Evolutionary conservation across 2,329 filamentous ascomycete species (phyloP), one percentile per base, ranked within the genome.

Genomic region (Diaporthe velutina): DNA sequence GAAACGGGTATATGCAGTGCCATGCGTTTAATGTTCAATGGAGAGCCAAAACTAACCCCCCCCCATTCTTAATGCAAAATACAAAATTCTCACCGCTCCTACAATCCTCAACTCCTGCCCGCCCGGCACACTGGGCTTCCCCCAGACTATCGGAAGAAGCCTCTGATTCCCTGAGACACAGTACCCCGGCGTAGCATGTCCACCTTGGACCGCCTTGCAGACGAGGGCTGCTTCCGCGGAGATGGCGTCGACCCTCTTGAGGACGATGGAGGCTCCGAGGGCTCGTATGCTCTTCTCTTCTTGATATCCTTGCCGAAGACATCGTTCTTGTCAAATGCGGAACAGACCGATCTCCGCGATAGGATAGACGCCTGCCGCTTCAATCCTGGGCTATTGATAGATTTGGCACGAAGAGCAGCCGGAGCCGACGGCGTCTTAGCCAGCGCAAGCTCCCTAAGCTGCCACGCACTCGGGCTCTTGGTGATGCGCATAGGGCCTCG

Each of bases 111-210:
- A 48, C 28, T 38, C 40, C 45, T 48, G 38, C n/a, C 40, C 38
- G 50, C 28, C 71, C 67, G n/a, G 70, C 28, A 67, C 50, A 33
- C 45, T 28, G 61, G 70, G 13, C 30, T 40, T 22, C n/a, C 13
- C 40, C 54, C 48, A 25, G 68, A 35, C 79, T 79, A 88, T 70
- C 85, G 84, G 78, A 88, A 88, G 71, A 88, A 81, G 72, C 82
- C 86, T 54, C 86, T 84, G 71, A 87, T 81, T 12, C 85, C 83
- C 73, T 85, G 83, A 25, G 83, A 81, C 77, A 84, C 80, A 35
- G 83, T 78, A 17, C 83, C 83, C 57, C 81, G 82, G 76, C 84
- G 85, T 71, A 83, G 79, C 42, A 79, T 78, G 10, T 83, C 80
- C 10, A 83, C 81, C 74, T 80, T 84, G 33, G 81, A 78, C 85